These are phyloP conservation scores for Acrocalymma vagum DNA, from an alignment of 2,329 filamentous ascomycete species.

Conservation along the genomic window DNA sequence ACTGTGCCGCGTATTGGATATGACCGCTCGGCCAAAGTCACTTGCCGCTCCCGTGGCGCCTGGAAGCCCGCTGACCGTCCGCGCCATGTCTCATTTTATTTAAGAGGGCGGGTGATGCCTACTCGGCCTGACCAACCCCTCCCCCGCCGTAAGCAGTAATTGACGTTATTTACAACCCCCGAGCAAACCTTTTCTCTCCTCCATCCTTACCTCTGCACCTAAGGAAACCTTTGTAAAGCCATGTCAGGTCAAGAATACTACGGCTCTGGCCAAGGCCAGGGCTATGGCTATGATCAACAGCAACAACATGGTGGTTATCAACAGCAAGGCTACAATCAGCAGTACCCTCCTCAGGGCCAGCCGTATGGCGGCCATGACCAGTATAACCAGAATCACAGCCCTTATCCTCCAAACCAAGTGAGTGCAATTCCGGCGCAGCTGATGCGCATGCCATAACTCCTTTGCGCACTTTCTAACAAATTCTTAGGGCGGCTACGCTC, in stretches of 20 bases:
- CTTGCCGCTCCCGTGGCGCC: no score
- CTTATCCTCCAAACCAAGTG: slow-evolving; percentile 37
- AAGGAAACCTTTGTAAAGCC: neutral
- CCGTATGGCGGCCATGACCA: no score
- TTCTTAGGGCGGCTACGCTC: slow-evolving; percentile 36
- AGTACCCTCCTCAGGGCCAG: no score
- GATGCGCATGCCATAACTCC: slow-evolving; percentile 15
- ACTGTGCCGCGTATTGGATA: no score
- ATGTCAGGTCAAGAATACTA: slow-evolving; percentile 46
- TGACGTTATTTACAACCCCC: slow-evolving; percentile 14
- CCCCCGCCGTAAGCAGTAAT: slow-evolving; percentile 26
- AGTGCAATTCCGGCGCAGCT: slow-evolving; percentile 15
- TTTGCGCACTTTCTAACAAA: slow-evolving; percentile 18
- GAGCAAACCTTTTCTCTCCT: slow-evolving; percentile 12
- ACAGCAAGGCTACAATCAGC: slow-evolving; percentile 35
- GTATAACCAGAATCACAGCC: slow-evolving; percentile 37
- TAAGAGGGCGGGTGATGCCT: slow-evolving; percentile 30
- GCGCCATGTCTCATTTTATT: slow-evolving; percentile 23
- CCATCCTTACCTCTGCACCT: slow-evolving; percentile 1
- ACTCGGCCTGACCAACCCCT: slow-evolving; percentile 22
- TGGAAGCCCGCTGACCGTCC: no score
- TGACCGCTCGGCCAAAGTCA: no score
- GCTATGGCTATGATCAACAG: slow-evolving; percentile 32
- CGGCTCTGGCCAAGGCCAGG: slow-evolving; percentile 36
- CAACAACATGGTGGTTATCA: slow-evolving; percentile 27